Conservation (phyloP, 1,139 yeast species). For the Lodderomyces theae region DNA sequence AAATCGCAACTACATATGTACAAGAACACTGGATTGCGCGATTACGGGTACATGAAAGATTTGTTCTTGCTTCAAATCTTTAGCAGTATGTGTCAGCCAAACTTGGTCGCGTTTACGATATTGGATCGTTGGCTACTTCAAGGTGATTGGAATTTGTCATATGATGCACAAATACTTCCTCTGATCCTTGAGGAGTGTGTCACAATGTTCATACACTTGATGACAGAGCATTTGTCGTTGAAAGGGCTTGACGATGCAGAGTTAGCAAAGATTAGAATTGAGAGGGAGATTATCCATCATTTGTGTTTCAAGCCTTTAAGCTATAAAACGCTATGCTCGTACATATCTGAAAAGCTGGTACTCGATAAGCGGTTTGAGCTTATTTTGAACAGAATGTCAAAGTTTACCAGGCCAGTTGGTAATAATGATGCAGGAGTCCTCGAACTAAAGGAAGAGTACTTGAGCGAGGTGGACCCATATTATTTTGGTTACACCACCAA, state of each 20-base stretch:
- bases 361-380: constrained; percentile 74
- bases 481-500: constrained; percentile 77
- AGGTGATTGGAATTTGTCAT: constrained; percentile 40
- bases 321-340: constrained; percentile 66
- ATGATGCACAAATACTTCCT: constrained; percentile 49
- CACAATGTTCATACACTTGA: constrained; percentile 62
- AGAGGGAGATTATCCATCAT: constrained; percentile 72
- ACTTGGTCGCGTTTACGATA: constrained; percentile 56
- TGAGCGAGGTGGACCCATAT: constrained; percentile 68
- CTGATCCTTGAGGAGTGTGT: constrained; percentile 78
- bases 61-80: constrained; percentile 69
- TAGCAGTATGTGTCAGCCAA: constrained; percentile 56
- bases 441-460: constrained; percentile 57
- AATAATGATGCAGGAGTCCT: constrained; percentile 68
- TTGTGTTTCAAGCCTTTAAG: constrained; percentile 72
- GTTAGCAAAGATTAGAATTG: constrained; percentile 52
- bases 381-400: constrained; percentile 58
- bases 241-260: constrained; percentile 49
- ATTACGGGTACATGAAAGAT: constrained; percentile 77
- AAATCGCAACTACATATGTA: constrained; percentile 79
- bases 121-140: constrained; percentile 69
- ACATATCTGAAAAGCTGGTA: constrained; percentile 72
- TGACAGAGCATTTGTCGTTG: constrained; percentile 67
- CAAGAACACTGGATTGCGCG: constrained; percentile 77
- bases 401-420: constrained; percentile 62